A percentile compares a stretch with the other conserved stretches of the same genome.
Evolutionary conservation across 805 yeast genomes (phyloP).

Genomic region (Isabelozyma gotoi): DNA sequence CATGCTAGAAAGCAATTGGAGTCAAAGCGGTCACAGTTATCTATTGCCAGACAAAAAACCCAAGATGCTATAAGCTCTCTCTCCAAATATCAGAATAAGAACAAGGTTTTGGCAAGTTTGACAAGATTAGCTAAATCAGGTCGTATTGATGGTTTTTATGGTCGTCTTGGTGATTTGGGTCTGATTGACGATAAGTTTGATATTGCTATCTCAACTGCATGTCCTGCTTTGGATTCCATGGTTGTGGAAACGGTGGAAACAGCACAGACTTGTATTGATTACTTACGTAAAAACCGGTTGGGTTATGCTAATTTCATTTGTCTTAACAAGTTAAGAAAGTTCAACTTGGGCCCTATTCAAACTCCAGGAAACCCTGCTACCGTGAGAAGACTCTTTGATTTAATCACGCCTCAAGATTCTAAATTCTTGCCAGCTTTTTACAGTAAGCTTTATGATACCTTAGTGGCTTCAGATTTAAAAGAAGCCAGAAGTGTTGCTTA

Average conservation of each 20-base stretch:
- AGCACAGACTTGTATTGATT: constrained; percentile 67
- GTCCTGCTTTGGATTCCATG: constrained; percentile 86
- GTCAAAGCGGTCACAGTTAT: constrained; percentile 54
- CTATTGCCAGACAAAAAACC: constrained; percentile 57
- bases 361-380: constrained; percentile 66
- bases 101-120: constrained; percentile 69
- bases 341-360: constrained; percentile 53
- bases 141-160: constrained; percentile 80
- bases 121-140: constrained; percentile 74
- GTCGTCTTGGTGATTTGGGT: constrained; percentile 92
- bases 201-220: constrained; percentile 92
- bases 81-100: constrained; percentile 62
- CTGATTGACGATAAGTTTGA: constrained; percentile 85
- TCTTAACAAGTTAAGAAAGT: constrained; percentile 67
- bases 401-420: constrained; percentile 64
- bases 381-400: constrained; percentile 81
- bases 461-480: constrained; percentile 74
- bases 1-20: constrained; percentile 49
- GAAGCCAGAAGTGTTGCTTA: constrained; percentile 90
- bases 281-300: constrained; percentile 73
- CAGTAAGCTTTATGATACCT: constrained; percentile 80
- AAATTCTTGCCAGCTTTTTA: constrained; percentile 86
- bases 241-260: constrained; percentile 79
- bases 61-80: constrained; percentile 65
- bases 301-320: constrained; percentile 91